A percentile compares a stretch with the other conserved stretches of the same genome.
These are phyloP conservation scores for Myxozyma geophila DNA, from an alignment of 805 yeast species.

Conservation along the genomic window DNA sequence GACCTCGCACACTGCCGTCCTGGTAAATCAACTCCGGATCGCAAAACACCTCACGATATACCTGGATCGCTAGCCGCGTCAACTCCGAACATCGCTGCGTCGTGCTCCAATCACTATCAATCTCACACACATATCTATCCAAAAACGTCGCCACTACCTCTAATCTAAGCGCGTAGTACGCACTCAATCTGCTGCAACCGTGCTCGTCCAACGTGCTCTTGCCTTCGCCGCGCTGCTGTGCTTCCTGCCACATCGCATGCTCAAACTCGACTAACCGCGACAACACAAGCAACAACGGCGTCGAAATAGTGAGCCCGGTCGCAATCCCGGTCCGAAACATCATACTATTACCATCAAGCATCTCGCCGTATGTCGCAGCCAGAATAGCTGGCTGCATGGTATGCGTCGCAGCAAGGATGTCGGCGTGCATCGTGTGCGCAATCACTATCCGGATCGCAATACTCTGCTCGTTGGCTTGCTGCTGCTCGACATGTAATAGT, in stretches of 20 bases:
- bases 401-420: slow-evolving; percentile 12
- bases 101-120: slow-evolving; percentile 14
- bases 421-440: slow-evolving; percentile 23
- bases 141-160: slow-evolving; percentile 15
- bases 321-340: slow-evolving; percentile 19
- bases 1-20: slow-evolving; percentile 3
- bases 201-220: background rate
- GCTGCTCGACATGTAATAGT: slow-evolving; percentile 1
- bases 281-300: slow-evolving; percentile 22
- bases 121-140: background rate
- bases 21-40: slow-evolving; percentile 5
- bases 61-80: slow-evolving; percentile 17
- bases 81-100: slow-evolving; percentile 22
- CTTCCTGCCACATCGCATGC: slow-evolving; percentile 12
- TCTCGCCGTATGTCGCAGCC: slow-evolving; percentile 19
- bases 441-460: slow-evolving; percentile 9
- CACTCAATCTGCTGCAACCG: background rate
- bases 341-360: slow-evolving; percentile 8
- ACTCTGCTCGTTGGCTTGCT: background rate
- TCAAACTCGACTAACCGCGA: slow-evolving; percentile 18
- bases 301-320: slow-evolving; percentile 20
- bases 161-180: background rate
- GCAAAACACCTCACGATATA: slow-evolving; percentile 17
- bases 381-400: slow-evolving; percentile 8
- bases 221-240: background rate